Percentiles rank a stretch among this genome's conserved stretches.
phyloP scores from a whole-genome alignment of 768 basidiomycete species.

The Russula virescens region DNA sequence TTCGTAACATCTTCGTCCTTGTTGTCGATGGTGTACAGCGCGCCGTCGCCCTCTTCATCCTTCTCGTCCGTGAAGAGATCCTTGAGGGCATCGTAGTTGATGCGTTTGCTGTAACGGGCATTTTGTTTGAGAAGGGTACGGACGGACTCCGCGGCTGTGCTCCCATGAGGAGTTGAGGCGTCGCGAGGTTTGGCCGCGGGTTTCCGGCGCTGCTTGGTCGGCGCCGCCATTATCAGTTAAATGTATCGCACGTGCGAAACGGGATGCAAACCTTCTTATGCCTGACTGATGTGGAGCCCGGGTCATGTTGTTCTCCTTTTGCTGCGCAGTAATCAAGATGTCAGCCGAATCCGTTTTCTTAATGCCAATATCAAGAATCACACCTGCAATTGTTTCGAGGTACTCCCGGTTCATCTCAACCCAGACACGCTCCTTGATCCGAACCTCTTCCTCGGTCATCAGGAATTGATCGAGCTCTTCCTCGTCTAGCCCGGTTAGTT shows the following conservation, averaged over 20 bases:
- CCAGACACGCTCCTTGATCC: slow-evolving; percentile 87
- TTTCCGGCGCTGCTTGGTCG: slow-evolving; percentile 56
- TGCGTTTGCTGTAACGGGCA: slow-evolving; percentile 82
- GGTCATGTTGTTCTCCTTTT: slow-evolving; percentile 51
- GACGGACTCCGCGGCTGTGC: slow-evolving; percentile 71
- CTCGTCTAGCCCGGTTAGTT: slow-evolving; percentile 78
- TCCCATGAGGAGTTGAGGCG: slow-evolving; percentile 60
- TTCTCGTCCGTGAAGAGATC: slow-evolving; percentile 50
- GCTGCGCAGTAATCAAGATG: slow-evolving; percentile 39
- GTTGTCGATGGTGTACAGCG: slow-evolving; percentile 49
- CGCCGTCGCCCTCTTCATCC: slow-evolving; percentile 44
- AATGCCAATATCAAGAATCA: slow-evolving; percentile 26
- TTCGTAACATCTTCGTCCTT: slow-evolving; percentile 36
- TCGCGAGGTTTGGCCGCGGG: slow-evolving; percentile 62
- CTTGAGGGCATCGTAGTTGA: slow-evolving; percentile 89
- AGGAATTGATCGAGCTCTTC: slow-evolving; percentile 82
- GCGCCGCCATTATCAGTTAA: slow-evolving; percentile 29
- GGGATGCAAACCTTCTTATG: slow-evolving; percentile 65
- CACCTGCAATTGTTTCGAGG: slow-evolving; percentile 80
- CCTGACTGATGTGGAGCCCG: slow-evolving; percentile 38
- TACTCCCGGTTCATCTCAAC: slow-evolving; percentile 91
- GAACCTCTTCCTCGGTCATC: slow-evolving; percentile 73
- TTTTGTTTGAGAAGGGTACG: slow-evolving; percentile 78
- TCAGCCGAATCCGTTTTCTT: not conserved
- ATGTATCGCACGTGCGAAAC: not conserved